These are phyloP conservation scores for Penicillium sp. DNA, from an alignment of 2,329 filamentous ascomycete species.

Conservation along the genomic window DNA sequence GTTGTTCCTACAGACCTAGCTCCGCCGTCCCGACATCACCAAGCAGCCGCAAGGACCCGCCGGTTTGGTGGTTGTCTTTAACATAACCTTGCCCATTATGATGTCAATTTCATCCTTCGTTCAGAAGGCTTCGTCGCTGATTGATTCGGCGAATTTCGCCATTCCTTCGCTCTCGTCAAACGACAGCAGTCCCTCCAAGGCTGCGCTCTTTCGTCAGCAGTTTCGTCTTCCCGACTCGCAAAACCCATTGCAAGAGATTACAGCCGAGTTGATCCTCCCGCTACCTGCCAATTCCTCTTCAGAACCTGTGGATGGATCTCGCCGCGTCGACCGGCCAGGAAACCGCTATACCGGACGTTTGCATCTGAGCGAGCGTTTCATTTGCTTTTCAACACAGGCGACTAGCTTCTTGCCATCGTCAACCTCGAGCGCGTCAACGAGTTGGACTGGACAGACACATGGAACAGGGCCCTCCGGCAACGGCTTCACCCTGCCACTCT, in stretches of 20 bases:
- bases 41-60: conserved; percentile 5
- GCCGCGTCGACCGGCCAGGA: conserved; percentile 56
- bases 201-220: conserved; percentile 87
- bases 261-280: conserved; percentile 85
- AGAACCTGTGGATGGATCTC: conserved; percentile 57
- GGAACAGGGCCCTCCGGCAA: conserved; percentile 89
- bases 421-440: conserved; percentile 70
- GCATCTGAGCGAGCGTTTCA: conserved; percentile 86
- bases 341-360: conserved; percentile 90
- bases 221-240: conserved; percentile 92
- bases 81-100: conserved; percentile 38
- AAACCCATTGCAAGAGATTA: conserved; percentile 91
- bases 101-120: conserved; percentile 73
- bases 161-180: conserved; percentile 65
- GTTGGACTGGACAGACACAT: conserved; percentile 87
- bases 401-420: conserved; percentile 79
- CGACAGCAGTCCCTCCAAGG: conserved; percentile 81
- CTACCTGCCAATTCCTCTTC: conserved; percentile 50
- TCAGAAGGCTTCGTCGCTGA: conserved; percentile 90
- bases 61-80: conserved; percentile 1
- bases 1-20: conserved; percentile 18
- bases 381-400: conserved; percentile 93
- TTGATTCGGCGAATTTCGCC: conserved; percentile 78
- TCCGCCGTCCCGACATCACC: conserved; percentile 18
- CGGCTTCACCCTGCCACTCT: conserved; percentile 90